These are phyloP conservation scores for Pseudopediastrum boryanum DNA, from an alignment of 139 green algal species.

Conservation along the genomic window DNA sequence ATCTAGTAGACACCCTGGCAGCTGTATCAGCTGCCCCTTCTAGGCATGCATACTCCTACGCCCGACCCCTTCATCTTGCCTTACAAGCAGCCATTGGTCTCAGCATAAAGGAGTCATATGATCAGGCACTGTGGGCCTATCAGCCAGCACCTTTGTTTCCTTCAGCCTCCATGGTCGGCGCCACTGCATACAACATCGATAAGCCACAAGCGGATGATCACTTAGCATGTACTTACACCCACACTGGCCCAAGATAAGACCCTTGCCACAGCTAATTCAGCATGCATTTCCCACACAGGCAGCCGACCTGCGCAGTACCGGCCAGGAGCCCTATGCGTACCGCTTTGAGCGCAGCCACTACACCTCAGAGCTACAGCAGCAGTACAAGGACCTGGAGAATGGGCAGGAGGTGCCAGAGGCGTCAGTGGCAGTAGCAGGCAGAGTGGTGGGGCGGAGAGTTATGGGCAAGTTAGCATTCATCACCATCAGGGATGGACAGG, in stretches of 20 bases:
- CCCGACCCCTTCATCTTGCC: too few relatives aligned
- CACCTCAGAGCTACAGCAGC: slow-evolving; percentile 77
- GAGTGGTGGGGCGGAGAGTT: slow-evolving; percentile 86
- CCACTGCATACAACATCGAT: background rate
- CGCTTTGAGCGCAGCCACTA: slow-evolving; percentile 87
- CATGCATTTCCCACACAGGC: slow-evolving; percentile 43
- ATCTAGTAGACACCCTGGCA: too few relatives aligned
- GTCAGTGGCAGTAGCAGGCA: slow-evolving; percentile 82
- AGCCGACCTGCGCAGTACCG: slow-evolving; percentile 65
- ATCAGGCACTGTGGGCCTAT: background rate
- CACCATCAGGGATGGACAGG: slow-evolving; percentile 83
- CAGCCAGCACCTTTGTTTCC: background rate
- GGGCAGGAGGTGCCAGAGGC: slow-evolving; percentile 59
- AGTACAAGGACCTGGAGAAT: slow-evolving; percentile 59
- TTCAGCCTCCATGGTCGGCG: background rate
- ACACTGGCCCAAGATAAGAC: background rate
- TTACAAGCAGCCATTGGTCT: too few relatives aligned
- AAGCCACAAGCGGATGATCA: background rate
- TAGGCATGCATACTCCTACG: too few relatives aligned
- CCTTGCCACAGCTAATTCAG: background rate
- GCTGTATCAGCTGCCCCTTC: too few relatives aligned
- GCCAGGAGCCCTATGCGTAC: slow-evolving; percentile 93
- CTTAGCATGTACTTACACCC: background rate
- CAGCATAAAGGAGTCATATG: too few relatives aligned
- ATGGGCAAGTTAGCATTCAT: slow-evolving; percentile 99